These are phyloP conservation scores for Ogataea nitratoaversa DNA, from an alignment of 805 yeast species.

Conservation along the genomic window DNA sequence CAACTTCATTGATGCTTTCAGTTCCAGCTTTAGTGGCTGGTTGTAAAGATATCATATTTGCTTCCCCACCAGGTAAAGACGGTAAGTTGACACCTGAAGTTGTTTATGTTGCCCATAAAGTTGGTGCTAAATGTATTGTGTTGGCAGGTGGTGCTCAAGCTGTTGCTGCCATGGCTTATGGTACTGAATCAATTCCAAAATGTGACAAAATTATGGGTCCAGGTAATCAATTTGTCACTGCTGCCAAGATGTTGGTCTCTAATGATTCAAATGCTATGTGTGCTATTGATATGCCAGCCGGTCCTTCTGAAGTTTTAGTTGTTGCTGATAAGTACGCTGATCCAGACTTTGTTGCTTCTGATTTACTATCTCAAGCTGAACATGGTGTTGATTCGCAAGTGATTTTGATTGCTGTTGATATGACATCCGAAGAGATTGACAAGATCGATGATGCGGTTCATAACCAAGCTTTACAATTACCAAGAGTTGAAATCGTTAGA, in stretches of 20 bases:
- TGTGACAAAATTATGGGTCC: slow-evolving; percentile 98
- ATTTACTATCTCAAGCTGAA: slow-evolving; percentile 95
- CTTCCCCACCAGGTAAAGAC: slow-evolving; percentile 93
- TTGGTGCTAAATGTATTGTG: slow-evolving; percentile 86
- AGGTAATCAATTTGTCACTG: slow-evolving; percentile 98
- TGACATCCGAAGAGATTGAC: slow-evolving; percentile 54
- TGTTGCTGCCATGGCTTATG: slow-evolving; percentile 97
- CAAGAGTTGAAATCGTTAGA: slow-evolving; percentile 90
- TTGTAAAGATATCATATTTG: slow-evolving; percentile 84
- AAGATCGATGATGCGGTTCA: slow-evolving; percentile 81
- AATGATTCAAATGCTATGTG: slow-evolving; percentile 94
- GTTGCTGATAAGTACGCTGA: slow-evolving; percentile 85
- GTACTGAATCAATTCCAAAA: slow-evolving; percentile 87
- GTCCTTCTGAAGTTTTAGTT: slow-evolving; percentile 98
- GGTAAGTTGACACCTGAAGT: slow-evolving; percentile 96
- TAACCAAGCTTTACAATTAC: slow-evolving; percentile 75
- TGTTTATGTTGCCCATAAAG: slow-evolving; percentile 92
- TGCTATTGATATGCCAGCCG: slow-evolving; percentile 99
- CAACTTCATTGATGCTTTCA: slow-evolving; percentile 97
- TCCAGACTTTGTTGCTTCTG: slow-evolving; percentile 96
- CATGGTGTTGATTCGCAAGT: slow-evolving; percentile 99
- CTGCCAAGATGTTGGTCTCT: slow-evolving; percentile 96
- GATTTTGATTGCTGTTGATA: slow-evolving; percentile 76
- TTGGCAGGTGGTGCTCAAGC: slow-evolving; percentile 99
- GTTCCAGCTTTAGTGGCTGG: slow-evolving; percentile 99